Conservation (phyloP, 805 yeast genomes). For the Candida palmyrensis region DNA sequence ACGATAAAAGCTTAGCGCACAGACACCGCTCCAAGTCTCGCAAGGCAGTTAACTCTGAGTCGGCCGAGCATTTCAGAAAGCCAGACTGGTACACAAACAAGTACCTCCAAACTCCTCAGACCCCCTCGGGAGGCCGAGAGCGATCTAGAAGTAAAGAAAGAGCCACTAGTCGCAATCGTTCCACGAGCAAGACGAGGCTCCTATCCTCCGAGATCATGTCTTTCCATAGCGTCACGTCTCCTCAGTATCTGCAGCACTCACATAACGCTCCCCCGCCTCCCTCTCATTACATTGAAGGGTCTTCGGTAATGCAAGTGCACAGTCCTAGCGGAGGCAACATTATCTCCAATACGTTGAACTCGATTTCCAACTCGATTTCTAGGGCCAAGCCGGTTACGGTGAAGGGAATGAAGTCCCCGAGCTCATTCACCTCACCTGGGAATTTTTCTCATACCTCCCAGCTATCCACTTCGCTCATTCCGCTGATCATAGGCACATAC, state of each 20-base stretch:
- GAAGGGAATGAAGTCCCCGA: neutral
- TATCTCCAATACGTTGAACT: constrained; percentile 14
- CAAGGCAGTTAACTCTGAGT: too few species aligned
- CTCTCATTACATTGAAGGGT: constrained; percentile 13
- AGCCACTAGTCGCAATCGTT: neutral
- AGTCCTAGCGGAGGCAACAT: constrained; percentile 2
- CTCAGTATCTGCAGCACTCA: too few species aligned
- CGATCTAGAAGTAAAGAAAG: neutral
- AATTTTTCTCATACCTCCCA: constrained; percentile 15
- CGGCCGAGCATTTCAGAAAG: constrained; percentile 24
- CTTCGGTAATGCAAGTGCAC: constrained; percentile 1
- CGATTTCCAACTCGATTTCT: constrained; percentile 14
- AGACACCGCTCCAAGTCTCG: too few species aligned
- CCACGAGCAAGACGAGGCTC: neutral
- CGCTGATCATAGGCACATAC: constrained; percentile 35
- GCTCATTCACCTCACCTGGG: constrained; percentile 4
- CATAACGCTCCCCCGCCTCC: too few species aligned
- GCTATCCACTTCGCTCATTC: constrained; percentile 30
- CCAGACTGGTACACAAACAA: constrained; percentile 36
- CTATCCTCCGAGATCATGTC: constrained; percentile 1
- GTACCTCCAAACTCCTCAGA: constrained; percentile 1
- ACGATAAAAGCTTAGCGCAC: too few species aligned
- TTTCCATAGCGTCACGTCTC: too few species aligned
- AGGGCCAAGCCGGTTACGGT: constrained; percentile 5
- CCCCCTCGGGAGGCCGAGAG: neutral